These are phyloP conservation scores for Globisporangium radiosum DNA, from an alignment of 352 stramenopile species.

Conservation along the genomic window DNA sequence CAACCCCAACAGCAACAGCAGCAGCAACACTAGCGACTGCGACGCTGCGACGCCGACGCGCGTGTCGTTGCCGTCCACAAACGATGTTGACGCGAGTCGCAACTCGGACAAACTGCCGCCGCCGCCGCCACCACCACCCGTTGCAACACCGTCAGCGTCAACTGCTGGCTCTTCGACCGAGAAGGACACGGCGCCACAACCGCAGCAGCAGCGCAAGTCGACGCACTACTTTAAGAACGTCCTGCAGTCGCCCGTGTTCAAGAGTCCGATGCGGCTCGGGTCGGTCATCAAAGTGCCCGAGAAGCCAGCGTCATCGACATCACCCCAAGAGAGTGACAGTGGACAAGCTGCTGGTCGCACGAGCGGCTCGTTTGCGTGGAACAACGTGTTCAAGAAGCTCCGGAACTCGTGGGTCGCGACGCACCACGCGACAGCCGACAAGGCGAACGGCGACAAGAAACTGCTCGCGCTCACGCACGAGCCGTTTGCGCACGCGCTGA, in stretches of 20 bases:
- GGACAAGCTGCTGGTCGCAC: slow-evolving; percentile 6
- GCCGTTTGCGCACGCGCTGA: slow-evolving; percentile 42
- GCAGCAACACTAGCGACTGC: slow-evolving; percentile 1
- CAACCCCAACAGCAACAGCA: background rate
- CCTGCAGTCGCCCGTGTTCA: slow-evolving; percentile 78
- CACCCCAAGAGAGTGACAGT: slow-evolving; percentile 22
- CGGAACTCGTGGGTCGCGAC: slow-evolving; percentile 74
- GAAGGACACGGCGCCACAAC: slow-evolving; percentile 15
- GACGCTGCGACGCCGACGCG: background rate
- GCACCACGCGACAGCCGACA: slow-evolving; percentile 23
- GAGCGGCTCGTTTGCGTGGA: slow-evolving; percentile 68
- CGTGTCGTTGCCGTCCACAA: too few relatives aligned
- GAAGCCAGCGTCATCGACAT: slow-evolving; percentile 37
- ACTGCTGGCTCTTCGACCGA: slow-evolving; percentile 1
- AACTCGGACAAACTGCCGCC: background rate
- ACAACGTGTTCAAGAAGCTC: slow-evolving; percentile 74
- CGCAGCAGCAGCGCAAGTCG: slow-evolving; percentile 36
- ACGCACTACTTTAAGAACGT: slow-evolving; percentile 82
- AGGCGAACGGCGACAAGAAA: slow-evolving; percentile 60
- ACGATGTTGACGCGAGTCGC: background rate
- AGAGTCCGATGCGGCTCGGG: slow-evolving; percentile 66
- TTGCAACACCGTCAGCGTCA: too few relatives aligned
- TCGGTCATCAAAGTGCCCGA: slow-evolving; percentile 63
- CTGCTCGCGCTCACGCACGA: slow-evolving; percentile 67
- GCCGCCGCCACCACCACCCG: slow-evolving; percentile 2